Evolutionary conservation across 768 basidiomycete species (phyloP), one percentile per base, ranked within the genome.

Genomic region (Rhodotorula taiwanensis): DNA sequence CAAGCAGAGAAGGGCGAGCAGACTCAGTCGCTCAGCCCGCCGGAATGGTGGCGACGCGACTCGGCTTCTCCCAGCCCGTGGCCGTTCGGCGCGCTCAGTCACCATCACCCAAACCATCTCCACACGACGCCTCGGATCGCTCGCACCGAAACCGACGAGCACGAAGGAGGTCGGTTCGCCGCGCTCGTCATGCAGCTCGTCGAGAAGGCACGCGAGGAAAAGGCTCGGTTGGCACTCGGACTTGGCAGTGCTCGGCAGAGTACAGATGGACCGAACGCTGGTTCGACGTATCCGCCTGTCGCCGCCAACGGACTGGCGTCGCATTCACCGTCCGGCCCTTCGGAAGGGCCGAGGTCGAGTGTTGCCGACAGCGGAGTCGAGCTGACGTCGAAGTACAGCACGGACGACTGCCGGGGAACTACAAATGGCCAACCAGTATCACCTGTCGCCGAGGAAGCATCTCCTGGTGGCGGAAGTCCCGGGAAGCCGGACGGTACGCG

Each of bases 1-100:
- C 72, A 72, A 62, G 67, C 72, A 15, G 66, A 70, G 43, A 72
- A 69, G 27, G 74, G 73, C 25, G 69, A 72, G 45, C 70, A 67
- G n/a, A 64, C 60, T 21, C 59, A 64, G 18, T 56, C 63, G 36
- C 50, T 64, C 20, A 41, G 31, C 25, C 58, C 65, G 47, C 56
- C 59, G n/a, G 65, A 58, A 10, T 66, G 60, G 65, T 66, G 65
- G 65, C 39, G 60, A 6, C 60, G 65, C 33, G 60, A 61, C 25
- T 54, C 55, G 25, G 45, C 54, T 7, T 18, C 20, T 8, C 50
- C 50, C 31, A 18, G 21, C 50, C 31, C 23, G 10, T 33, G 50
- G 23, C 50, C 50, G 23, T 51, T 34, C n/a, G n/a, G 34, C n/a
- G 34, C 30, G n/a, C 34, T 36, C 42, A 15, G 4, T n/a, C 31